phyloP scores from a whole-genome alignment of 2,329 filamentous ascomycete genomes.

The Plectosphaerella sp. region DNA sequence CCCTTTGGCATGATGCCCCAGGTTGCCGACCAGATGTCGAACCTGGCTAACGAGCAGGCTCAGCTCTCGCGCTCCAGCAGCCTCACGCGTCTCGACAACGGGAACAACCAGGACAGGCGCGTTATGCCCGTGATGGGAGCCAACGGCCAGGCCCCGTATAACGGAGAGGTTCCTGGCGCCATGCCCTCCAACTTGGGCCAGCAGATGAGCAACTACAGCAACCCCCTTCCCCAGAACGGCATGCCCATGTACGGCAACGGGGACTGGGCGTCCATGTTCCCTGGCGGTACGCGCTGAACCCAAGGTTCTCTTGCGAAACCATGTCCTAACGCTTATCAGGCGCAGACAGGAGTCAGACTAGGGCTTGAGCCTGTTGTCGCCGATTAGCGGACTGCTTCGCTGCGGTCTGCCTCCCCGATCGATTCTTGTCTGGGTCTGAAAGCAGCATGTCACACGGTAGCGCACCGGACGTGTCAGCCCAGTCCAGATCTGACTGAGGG shows the following conservation, averaged over 20 bases:
- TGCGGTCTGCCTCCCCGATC: too few relatives aligned
- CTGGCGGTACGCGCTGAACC: constrained; percentile 63
- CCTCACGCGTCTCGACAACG: constrained; percentile 54
- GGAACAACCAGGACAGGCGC: constrained; percentile 51
- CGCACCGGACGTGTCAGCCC: too few relatives aligned
- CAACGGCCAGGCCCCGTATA: constrained; percentile 48
- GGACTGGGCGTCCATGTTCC: constrained; percentile 78
- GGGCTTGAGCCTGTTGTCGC: constrained; percentile 53
- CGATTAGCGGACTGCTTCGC: constrained; percentile 24
- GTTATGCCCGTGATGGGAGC: constrained; percentile 51
- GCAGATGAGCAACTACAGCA: constrained; percentile 60
- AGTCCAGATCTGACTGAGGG: too few relatives aligned
- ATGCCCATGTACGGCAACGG: constrained; percentile 60
- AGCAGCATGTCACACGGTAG: too few relatives aligned
- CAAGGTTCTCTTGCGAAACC: constrained; percentile 28
- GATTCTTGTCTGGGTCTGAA: too few relatives aligned
- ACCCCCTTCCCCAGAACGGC: constrained; percentile 57
- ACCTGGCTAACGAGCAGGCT: constrained; percentile 55
- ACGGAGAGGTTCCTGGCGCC: constrained; percentile 51
- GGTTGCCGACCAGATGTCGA: constrained; percentile 54
- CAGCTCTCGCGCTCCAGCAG: constrained; percentile 59
- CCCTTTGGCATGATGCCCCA: constrained; percentile 52
- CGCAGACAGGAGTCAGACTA: constrained; percentile 65
- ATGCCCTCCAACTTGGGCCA: constrained; percentile 61
- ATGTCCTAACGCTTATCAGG: constrained; percentile 63